phyloP scores from a whole-genome alignment of 2,329 filamentous ascomycete genomes.

The Coniella vitis region DNA sequence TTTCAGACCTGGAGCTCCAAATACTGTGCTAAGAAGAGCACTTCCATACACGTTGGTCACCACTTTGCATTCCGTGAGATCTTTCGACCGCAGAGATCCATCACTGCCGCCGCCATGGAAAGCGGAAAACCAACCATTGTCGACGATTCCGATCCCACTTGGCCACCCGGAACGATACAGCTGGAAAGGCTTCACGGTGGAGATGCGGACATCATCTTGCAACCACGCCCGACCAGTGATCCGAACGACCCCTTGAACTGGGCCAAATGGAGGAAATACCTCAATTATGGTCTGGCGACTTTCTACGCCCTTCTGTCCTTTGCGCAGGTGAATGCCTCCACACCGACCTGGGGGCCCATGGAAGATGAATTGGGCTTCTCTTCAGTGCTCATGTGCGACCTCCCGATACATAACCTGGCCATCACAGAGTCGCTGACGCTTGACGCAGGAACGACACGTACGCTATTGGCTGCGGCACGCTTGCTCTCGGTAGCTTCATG shows the following conservation, averaged over 20 bases:
- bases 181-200: slow-evolving; percentile 8
- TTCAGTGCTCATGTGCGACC: slow-evolving; percentile 17
- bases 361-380: slow-evolving; percentile 31
- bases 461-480: slow-evolving; percentile 34
- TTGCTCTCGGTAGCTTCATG: slow-evolving; percentile 34
- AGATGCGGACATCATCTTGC: slow-evolving; percentile 13
- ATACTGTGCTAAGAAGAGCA: no score
- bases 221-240: slow-evolving; percentile 11
- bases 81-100: no score
- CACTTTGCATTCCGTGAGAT: background rate
- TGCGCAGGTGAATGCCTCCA: slow-evolving; percentile 14
- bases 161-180: slow-evolving; percentile 15
- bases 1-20: no score
- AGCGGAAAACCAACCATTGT: background rate
- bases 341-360: slow-evolving; percentile 32
- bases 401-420: background rate
- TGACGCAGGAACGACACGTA: slow-evolving; percentile 32
- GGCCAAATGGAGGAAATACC: slow-evolving; percentile 15
- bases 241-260: slow-evolving; percentile 15
- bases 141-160: slow-evolving; percentile 14
- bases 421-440: background rate
- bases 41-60: background rate
- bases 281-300: slow-evolving; percentile 15
- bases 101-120: background rate
- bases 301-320: slow-evolving; percentile 16